These are phyloP conservation scores for Platanus orientalis DNA, from an alignment of 164 flowering plant genomes.

Conservation along the genomic window DNA sequence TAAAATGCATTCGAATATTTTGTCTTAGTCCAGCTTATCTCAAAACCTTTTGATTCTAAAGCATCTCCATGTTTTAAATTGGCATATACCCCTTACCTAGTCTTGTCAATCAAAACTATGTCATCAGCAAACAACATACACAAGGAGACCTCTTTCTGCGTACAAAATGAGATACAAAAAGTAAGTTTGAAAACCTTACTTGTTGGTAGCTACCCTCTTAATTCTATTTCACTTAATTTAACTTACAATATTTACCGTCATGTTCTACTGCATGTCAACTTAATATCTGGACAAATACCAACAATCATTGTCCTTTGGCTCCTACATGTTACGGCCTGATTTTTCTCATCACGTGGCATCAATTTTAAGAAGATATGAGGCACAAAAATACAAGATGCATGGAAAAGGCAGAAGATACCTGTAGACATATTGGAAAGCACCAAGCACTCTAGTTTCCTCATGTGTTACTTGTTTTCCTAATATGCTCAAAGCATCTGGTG, in stretches of 20 bases:
- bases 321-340: neutral
- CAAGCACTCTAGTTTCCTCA: conserved; percentile 73
- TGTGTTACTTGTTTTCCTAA: conserved; percentile 63
- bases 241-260: neutral
- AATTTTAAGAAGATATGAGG: neutral
- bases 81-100: too few relatives aligned
- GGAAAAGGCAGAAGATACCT: conserved; percentile 36
- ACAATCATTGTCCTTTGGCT: neutral
- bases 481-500: conserved; percentile 69
- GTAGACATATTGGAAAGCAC: conserved; percentile 84
- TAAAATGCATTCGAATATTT: too few relatives aligned
- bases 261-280: neutral
- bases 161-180: too few relatives aligned
- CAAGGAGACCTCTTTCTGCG: too few relatives aligned
- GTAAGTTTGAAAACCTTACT: too few relatives aligned
- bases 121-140: too few relatives aligned
- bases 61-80: too few relatives aligned
- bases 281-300: neutral
- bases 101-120: too few relatives aligned
- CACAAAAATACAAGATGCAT: neutral
- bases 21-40: too few relatives aligned
- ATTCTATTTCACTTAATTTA: too few relatives aligned
- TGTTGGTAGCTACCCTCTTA: too few relatives aligned
- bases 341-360: neutral
- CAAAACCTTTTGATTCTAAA: too few relatives aligned